These are phyloP conservation scores for Fusarium nodosum DNA, from an alignment of 2,329 filamentous ascomycete genomes.

Conservation along the genomic window DNA sequence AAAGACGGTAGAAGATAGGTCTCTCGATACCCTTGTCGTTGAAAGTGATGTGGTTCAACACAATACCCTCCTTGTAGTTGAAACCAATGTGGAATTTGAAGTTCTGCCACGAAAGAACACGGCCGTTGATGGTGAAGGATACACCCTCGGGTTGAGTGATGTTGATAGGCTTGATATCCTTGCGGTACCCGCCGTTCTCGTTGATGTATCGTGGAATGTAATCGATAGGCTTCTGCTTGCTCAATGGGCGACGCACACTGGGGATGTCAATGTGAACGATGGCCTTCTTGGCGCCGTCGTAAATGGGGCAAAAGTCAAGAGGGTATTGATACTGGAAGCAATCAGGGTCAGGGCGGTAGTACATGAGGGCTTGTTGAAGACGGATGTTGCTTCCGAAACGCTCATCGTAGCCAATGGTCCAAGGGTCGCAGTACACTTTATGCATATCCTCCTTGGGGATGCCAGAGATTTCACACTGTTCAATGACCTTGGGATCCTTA, in stretches of 20 bases:
- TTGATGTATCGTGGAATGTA: conserved; percentile 83
- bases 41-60: conserved; percentile 90
- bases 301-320: conserved; percentile 94
- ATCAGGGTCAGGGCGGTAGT: conserved; percentile 88
- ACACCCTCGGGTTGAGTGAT: conserved; percentile 92
- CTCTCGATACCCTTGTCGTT: conserved; percentile 84
- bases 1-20: conserved; percentile 89
- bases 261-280: conserved; percentile 90
- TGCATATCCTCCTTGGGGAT: conserved; percentile 88
- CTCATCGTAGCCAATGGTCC: conserved; percentile 96
- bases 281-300: conserved; percentile 81
- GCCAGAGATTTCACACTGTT: conserved; percentile 87
- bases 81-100: conserved; percentile 95
- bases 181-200: conserved; percentile 80
- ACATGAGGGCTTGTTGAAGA: conserved; percentile 94
- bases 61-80: conserved; percentile 93
- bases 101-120: conserved; percentile 88
- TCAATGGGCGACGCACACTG: conserved; percentile 79
- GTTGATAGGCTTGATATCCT: conserved; percentile 85
- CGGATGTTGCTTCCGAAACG: conserved; percentile 83
- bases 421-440: conserved; percentile 96
- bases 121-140: conserved; percentile 80
- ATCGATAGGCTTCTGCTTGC: conserved; percentile 78
- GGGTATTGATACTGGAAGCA: conserved; percentile 93
- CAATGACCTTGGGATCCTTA: conserved; percentile 86